These are phyloP conservation scores for Zygnema cylindricum DNA, from an alignment of 139 green algal species.

Conservation along the genomic window DNA sequence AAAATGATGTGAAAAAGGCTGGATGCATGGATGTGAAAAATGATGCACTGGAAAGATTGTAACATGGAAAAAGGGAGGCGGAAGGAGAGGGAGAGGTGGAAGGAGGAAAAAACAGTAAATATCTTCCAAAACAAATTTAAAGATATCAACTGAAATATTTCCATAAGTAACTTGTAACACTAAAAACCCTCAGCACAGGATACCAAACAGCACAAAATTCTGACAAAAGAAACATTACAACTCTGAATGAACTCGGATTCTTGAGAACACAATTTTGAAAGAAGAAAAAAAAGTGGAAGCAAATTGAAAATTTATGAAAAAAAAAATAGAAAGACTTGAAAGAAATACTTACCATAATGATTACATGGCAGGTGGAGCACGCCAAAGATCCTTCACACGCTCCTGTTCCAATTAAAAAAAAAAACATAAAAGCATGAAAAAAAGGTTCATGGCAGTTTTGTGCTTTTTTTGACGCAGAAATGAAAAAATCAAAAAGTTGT, in stretches of 20 bases:
- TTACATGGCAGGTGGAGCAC: conserved; percentile 98
- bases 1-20: too few species aligned
- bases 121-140: too few species aligned
- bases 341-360: conserved; percentile 71
- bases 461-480: background rate
- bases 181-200: background rate
- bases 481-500: too few species aligned
- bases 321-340: background rate
- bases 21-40: background rate
- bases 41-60: background rate
- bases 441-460: background rate
- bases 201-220: background rate
- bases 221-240: background rate
- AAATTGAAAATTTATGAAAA: background rate
- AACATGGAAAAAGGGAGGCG: background rate
- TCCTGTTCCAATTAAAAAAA: conserved; percentile 61
- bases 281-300: background rate
- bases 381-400: conserved; percentile 96
- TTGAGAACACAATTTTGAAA: background rate
- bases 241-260: background rate
- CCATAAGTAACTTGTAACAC: too few species aligned
- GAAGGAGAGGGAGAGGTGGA: background rate
- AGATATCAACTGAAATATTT: too few species aligned
- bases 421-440: background rate
- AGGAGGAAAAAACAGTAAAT: background rate